phyloP scores from a whole-genome alignment of 2,329 filamentous ascomycete genomes.

The Didymosphaeria variabile region DNA sequence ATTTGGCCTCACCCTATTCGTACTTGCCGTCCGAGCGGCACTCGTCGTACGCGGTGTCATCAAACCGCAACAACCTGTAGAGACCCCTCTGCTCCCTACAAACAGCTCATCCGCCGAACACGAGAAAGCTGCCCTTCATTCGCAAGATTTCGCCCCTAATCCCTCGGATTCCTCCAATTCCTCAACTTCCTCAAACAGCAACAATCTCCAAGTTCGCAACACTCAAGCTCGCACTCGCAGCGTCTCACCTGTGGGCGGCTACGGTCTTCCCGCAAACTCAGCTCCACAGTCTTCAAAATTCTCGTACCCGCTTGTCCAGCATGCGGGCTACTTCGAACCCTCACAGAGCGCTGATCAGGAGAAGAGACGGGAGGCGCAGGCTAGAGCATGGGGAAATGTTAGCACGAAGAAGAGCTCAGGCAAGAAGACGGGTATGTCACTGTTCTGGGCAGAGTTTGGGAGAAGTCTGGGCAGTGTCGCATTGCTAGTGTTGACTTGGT shows the following conservation, averaged over 20 bases:
- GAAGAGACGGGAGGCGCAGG: conserved; percentile 35
- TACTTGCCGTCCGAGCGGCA: conserved; percentile 58
- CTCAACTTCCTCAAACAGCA: conserved; percentile 36
- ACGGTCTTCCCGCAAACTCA: conserved; percentile 33
- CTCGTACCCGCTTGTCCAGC: conserved; percentile 49
- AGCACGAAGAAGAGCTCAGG: conserved; percentile 42
- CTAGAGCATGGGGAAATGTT: conserved; percentile 38
- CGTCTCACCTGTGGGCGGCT: conserved; percentile 47
- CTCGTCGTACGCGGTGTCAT: conserved; percentile 42
- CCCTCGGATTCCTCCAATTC: conserved; percentile 42
- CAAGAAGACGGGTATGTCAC: conserved; percentile 51
- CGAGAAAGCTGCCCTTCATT: conserved; percentile 33
- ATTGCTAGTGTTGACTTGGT: conserved; percentile 71
- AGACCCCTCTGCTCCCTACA: conserved; percentile 41
- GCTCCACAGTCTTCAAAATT: conserved; percentile 27
- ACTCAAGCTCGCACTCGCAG: conserved; percentile 47
- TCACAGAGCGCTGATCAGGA: conserved; percentile 21
- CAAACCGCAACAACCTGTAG: conserved; percentile 17
- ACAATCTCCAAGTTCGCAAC: conserved; percentile 39
- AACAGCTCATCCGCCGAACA: conserved; percentile 35
- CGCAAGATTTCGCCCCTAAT: conserved; percentile 16
- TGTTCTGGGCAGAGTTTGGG: conserved; percentile 69
- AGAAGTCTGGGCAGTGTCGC: conserved; percentile 69
- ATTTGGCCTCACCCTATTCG: conserved; percentile 61
- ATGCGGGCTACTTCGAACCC: conserved; percentile 52